Conservation (phyloP, 805 yeast species). For the Torulaspora indica region DNA sequence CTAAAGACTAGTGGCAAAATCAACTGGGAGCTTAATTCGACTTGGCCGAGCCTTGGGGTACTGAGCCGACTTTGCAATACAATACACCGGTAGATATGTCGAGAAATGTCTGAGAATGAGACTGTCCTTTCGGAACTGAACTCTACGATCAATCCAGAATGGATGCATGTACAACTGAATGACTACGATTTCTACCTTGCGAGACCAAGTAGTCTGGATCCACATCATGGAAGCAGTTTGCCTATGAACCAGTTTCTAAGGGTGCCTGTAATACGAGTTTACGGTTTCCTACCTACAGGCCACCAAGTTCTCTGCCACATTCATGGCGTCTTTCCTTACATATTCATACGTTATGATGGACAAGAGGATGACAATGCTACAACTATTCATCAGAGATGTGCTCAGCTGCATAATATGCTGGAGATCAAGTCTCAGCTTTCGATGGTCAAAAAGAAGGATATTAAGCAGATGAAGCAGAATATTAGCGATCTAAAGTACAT, state of each 20-base stretch:
- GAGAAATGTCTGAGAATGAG: constrained; percentile 20
- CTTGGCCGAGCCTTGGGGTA: neutral
- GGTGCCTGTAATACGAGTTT: constrained; percentile 75
- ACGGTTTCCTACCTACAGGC: constrained; percentile 63
- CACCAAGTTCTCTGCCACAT: constrained; percentile 62
- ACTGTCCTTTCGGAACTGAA: constrained; percentile 9
- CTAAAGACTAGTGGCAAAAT: neutral
- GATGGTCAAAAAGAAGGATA: constrained; percentile 23
- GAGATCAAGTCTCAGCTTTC: constrained; percentile 44
- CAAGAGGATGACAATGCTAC: constrained; percentile 24
- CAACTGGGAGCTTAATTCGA: too few species aligned
- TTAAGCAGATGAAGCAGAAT: constrained; percentile 1
- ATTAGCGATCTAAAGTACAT: constrained; percentile 39
- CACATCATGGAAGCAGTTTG: constrained; percentile 34
- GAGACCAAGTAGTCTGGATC: constrained; percentile 53
- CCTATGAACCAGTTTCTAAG: constrained; percentile 38
- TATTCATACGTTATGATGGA: constrained; percentile 61
- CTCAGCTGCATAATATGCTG: constrained; percentile 40
- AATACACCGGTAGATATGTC: constrained; percentile 3
- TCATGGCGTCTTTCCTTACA: constrained; percentile 81
- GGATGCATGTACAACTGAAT: constrained; percentile 50
- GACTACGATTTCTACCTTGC: constrained; percentile 62
- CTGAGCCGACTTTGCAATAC: neutral
- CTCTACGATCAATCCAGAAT: constrained; percentile 18
- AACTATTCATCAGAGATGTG: constrained; percentile 36